phyloP scores from a whole-genome alignment of 805 yeast genomes.

The Candida gorgasii region DNA sequence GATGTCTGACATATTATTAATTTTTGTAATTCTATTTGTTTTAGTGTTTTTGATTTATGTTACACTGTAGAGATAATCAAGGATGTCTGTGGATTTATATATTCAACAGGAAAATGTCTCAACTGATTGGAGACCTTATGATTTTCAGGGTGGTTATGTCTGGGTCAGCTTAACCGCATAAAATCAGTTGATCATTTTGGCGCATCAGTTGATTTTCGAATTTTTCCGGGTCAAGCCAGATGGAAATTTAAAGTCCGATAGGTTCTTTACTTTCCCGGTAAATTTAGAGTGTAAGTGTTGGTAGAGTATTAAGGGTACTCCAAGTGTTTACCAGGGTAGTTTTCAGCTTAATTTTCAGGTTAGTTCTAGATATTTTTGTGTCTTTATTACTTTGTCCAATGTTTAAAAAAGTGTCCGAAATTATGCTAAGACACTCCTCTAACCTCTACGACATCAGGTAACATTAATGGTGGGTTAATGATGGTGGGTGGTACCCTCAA shows the following conservation, averaged over 20 bases:
- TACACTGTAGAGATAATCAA: background rate
- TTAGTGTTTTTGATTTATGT: background rate
- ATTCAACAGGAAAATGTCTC: slow-evolving; percentile 1
- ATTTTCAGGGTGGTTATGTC: background rate
- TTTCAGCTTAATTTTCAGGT: too few relatives aligned
- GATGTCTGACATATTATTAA: slow-evolving; percentile 29
- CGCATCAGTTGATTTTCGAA: slow-evolving; percentile 11
- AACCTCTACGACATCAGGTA: too few relatives aligned
- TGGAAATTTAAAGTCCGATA: background rate
- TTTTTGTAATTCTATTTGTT: background rate
- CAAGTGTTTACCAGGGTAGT: too few relatives aligned
- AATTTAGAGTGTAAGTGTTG: background rate
- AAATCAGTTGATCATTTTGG: slow-evolving; percentile 9
- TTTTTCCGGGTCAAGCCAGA: background rate
- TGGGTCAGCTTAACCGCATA: slow-evolving; percentile 9
- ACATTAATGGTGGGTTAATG: too few relatives aligned
- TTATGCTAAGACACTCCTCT: too few relatives aligned
- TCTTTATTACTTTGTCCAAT: too few relatives aligned
- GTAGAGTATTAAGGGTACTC: background rate
- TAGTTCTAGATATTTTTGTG: too few relatives aligned
- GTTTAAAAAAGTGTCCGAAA: too few relatives aligned
- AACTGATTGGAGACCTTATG: slow-evolving; percentile 2
- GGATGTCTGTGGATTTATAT: background rate
- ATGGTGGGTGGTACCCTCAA: too few relatives aligned
- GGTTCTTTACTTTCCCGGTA: background rate